Percentiles rank a stretch among this genome's conserved stretches.
Conservation (phyloP, 768 basidiomycete genomes). For the Calocybe indica region DNA sequence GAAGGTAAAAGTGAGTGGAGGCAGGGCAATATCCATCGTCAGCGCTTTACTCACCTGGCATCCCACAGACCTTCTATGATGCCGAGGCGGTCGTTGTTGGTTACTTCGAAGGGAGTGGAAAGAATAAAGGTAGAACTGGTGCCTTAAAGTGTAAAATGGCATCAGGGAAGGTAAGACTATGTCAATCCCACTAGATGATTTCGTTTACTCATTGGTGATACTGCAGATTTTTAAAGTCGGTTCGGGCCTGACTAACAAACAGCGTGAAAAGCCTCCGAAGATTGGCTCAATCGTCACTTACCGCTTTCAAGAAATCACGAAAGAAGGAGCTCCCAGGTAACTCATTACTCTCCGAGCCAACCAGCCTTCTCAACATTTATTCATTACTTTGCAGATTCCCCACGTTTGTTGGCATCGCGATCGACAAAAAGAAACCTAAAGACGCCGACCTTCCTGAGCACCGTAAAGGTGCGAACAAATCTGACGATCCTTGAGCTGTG, state of each 20-base stretch:
- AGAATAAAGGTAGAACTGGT: slow-evolving; percentile 40
- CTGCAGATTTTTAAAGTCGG: slow-evolving; percentile 50
- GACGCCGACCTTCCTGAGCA: slow-evolving; percentile 48
- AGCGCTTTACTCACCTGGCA: too few relatives aligned
- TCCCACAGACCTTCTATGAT: slow-evolving; percentile 46
- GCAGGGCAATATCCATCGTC: too few relatives aligned
- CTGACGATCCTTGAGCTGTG: slow-evolving; percentile 2
- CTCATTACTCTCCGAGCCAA: slow-evolving; percentile 1
- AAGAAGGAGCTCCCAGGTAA: slow-evolving; percentile 51
- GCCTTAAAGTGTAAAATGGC: slow-evolving; percentile 54
- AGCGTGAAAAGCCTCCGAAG: slow-evolving; percentile 47
- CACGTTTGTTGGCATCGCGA: slow-evolving; percentile 43
- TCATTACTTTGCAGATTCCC: slow-evolving; percentile 37
- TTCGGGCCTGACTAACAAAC: slow-evolving; percentile 47
- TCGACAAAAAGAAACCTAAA: slow-evolving; percentile 48
- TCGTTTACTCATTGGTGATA: background rate
- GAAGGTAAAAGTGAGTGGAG: slow-evolving; percentile 42
- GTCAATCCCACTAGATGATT: background rate
- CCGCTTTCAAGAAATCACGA: slow-evolving; percentile 55
- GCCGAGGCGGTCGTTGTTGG: slow-evolving; percentile 57
- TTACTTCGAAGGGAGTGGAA: slow-evolving; percentile 48
- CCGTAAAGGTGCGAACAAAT: slow-evolving; percentile 14
- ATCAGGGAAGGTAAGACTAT: slow-evolving; percentile 45
- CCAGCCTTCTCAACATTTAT: background rate
- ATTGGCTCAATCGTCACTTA: slow-evolving; percentile 51